Evolutionary conservation across 78 protist species (phyloP), one percentile per base, ranked within the genome.

Genomic region (Dictyostelium intermedium): DNA sequence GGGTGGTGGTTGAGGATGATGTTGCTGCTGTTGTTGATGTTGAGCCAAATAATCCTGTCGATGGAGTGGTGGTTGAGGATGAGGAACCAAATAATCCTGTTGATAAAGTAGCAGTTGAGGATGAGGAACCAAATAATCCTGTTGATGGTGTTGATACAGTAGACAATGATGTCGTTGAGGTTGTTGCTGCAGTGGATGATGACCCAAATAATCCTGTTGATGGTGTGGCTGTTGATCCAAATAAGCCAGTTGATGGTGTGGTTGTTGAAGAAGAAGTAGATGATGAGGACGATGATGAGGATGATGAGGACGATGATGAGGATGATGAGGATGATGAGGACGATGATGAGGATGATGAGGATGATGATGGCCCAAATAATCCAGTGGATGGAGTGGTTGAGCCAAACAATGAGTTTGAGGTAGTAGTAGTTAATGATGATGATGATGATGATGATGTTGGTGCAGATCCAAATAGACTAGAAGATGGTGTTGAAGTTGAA

Each of bases 161-260:
- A 27, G 85, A 35, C 16, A 41, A 14, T 2, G 83, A n/a, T 13
- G n/a, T n/a, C n/a, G n/a, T n/a, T n/a, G n/a, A n/a, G n/a, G n/a
- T n/a, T n/a, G n/a, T n/a, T n/a, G n/a, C n/a, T n/a, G n/a, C 37
- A n/a, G n/a, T n/a, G n/a, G 32, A 25, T 7, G 60, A 11, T 41
- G 84, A 80, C 0, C 81, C 83, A 77, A 77, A 77, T 77, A 77
- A 77, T 77, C 56, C 39, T 37, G 81, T 30, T 20, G 50, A 32
- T 79, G 70, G 43, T 0, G 70, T 27, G 1, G 70, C 0, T 34
- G 85, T 5, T 82, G 85, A 3, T 41, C 76, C 76, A 69, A 69
- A 69, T 69, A 69, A 69, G 20, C 76, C 76, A 10, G 83, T 79
- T 50, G 83, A 56, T 23, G 83, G 30, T 27, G 83, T n/a, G 25